Conservation (phyloP, 208 protist genomes). For the Leishmania gerbilli region DNA sequence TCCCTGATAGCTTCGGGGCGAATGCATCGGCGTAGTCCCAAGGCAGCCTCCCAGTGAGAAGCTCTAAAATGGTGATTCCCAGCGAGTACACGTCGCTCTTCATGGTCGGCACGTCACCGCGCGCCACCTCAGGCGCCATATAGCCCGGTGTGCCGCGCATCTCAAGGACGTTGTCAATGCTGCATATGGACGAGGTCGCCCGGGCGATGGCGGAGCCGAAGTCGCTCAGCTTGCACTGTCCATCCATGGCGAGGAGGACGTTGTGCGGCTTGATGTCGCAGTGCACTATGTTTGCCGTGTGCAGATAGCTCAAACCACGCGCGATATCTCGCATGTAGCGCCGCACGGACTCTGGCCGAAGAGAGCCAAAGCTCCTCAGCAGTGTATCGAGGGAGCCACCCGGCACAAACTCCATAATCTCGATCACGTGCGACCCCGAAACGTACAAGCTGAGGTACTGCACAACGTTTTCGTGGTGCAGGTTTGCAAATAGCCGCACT, state of each 20-base stretch:
- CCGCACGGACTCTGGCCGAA: constrained; percentile 41
- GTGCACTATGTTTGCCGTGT: constrained; percentile 75
- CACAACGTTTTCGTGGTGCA: constrained; percentile 86
- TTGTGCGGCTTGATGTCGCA: constrained; percentile 89
- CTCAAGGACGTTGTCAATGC: constrained; percentile 59
- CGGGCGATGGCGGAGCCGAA: constrained; percentile 74
- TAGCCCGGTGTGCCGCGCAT: constrained; percentile 81
- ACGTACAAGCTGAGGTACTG: constrained; percentile 73
- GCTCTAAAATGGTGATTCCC: constrained; percentile 56
- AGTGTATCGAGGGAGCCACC: constrained; percentile 77
- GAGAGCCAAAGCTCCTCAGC: constrained; percentile 58
- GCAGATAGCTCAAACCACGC: constrained; percentile 74
- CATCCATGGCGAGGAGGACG: constrained; percentile 81
- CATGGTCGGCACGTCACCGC: constrained; percentile 48
- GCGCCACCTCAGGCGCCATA: constrained; percentile 76
- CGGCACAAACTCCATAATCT: constrained; percentile 85
- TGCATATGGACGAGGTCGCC: constrained; percentile 37
- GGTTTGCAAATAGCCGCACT: constrained; percentile 56
- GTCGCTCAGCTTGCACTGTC: constrained; percentile 81
- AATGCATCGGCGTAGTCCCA: constrained; percentile 38
- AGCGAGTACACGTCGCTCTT: constrained; percentile 76
- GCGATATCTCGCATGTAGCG: constrained; percentile 73
- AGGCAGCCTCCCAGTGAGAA: constrained; percentile 65
- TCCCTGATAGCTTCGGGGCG: neutral
- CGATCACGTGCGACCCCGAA: constrained; percentile 56